Evolutionary conservation across 2,329 filamentous ascomycete genomes (phyloP).

Genomic region (Cladobotryum protrusum): DNA sequence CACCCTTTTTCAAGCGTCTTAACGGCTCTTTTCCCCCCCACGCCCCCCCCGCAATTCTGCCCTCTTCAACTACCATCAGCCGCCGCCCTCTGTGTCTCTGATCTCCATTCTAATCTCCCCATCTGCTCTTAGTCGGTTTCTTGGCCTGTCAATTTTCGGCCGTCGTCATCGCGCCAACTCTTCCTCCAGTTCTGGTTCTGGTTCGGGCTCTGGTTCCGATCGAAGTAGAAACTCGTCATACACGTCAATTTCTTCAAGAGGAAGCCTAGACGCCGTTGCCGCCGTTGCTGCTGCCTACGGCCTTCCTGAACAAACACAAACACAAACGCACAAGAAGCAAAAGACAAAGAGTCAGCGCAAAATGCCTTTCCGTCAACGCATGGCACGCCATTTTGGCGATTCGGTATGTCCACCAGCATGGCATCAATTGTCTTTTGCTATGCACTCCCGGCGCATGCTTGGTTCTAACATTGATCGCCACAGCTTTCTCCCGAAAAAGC

Average conservation of each 20-base stretch:
- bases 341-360: slow-evolving; percentile 17
- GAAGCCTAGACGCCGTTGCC: background rate
- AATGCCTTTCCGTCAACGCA: slow-evolving; percentile 36
- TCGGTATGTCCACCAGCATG: slow-evolving; percentile 29
- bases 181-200: too few relatives aligned
- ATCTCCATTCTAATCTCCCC: background rate
- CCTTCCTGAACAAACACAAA: too few relatives aligned
- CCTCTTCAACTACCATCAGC: too few relatives aligned
- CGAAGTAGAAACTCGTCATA: background rate
- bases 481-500: slow-evolving; percentile 44
- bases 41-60: too few relatives aligned
- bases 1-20: too few relatives aligned
- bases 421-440: background rate
- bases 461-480: slow-evolving; percentile 5
- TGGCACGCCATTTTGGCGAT: slow-evolving; percentile 44
- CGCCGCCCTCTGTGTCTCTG: background rate
- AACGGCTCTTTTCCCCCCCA: too few relatives aligned
- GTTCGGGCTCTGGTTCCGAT: slow-evolving; percentile 5
- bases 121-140: slow-evolving; percentile 4
- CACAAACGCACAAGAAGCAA: slow-evolving; percentile 5
- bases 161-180: slow-evolving; percentile 8
- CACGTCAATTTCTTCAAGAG: background rate
- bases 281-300: too few relatives aligned
- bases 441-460: background rate
- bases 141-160: slow-evolving; percentile 6